Evolutionary conservation across 345 rosid species (phyloP), one percentile per base, ranked within the genome.

Genomic region (Linum usitatissimum): DNA sequence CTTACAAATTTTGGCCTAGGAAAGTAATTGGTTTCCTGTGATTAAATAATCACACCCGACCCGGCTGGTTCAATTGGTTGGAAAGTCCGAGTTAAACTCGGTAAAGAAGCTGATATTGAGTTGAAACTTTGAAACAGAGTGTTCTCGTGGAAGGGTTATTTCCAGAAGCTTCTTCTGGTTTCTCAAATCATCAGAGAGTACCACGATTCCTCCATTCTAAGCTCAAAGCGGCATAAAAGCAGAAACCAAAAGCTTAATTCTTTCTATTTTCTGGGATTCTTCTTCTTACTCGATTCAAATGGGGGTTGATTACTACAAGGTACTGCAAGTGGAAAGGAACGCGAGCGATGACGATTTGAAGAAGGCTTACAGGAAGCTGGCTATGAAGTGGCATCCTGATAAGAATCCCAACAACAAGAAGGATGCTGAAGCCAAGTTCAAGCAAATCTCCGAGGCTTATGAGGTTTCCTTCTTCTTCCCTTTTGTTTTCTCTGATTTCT

Each of bases 331-430:
- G 12, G 70, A 66, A 15, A 71, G 13, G 55, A 19, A 19, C 62
- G 75, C 64, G 0, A 71, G 39, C 14, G 70, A 71, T 34, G 75
- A 71, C 39, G 75, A 71, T 40, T 62, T 71, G 67, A 71, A 71
- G 66, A 71, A 71, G 31, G 70, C 75, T 49, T 71, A 71, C 38
- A 66, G 64, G 54, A 66, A 71, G 18, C 70, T 71, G n/a, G 70
- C 70, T 40, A 71, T 71, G 75, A 71, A 66, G 57, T 71, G 75
- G 70, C 70, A 62, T 66, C 75, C 70, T 49, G 75, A 71, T 57
- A 66, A 71, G 59, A 71, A 71, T 60, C 75, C 70, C 21, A 71
- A 21, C 38, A 66, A 57, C n/a, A 71, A 71, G 58, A 66, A 49
- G 57, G 70, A 71, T 3, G 75, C 70, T 18, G 75, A 71, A 62